Base-by-base conservation (phyloP, 2,329 filamentous ascomycete genomes). In the Penicillium sp. region DNA sequence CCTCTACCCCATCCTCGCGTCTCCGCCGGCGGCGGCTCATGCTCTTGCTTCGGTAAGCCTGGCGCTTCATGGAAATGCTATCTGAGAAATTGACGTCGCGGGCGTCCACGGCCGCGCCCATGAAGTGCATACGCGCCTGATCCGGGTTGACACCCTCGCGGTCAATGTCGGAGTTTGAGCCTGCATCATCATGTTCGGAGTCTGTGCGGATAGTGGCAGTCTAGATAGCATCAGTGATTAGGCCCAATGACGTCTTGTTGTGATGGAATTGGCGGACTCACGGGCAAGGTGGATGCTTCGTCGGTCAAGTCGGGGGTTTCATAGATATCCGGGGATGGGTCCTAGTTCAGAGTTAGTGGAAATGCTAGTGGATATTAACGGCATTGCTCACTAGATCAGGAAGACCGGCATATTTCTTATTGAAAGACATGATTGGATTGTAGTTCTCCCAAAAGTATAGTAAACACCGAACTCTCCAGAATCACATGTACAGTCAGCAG, bases 301-400 rank as follows among this genome's bases (percentile, higher is more conserved):
- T 96, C 91, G 55, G 89, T 93, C 64, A 97, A 80, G 55, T 96
- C 92, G 64, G 93, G 92, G 16, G 94, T 97, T 77, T 97, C 93
- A 80, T 97, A 97, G 68, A 96, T 91, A 71, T 97, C 94, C 64
- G 92, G 92, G 29, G 92, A 92, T 53, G 88, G 89, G 77, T 97
- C 92, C 90, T 95, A 23, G 31, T 19, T 43, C 13, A 39, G 15
- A 25, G 52, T 52, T 31, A 65, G 54, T 47, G n/a, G 11, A 16
- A 31, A 19, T 6, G 6, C 9, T 3, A 13, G 6, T 23, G 4
- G 33, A 11, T 36, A 15, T 51, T n/a, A 36, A 21, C 43, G n/a
- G 34, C 40, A 25, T 29, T 31, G 60, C 73, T 59, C 78, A 92
- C 90, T 73, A 94, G 77, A 72, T 93, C 90, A 56, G 90, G 90